Evolutionary conservation across 129 eudicot species (phyloP).

Genomic region (Pittosporum tobira): DNA sequence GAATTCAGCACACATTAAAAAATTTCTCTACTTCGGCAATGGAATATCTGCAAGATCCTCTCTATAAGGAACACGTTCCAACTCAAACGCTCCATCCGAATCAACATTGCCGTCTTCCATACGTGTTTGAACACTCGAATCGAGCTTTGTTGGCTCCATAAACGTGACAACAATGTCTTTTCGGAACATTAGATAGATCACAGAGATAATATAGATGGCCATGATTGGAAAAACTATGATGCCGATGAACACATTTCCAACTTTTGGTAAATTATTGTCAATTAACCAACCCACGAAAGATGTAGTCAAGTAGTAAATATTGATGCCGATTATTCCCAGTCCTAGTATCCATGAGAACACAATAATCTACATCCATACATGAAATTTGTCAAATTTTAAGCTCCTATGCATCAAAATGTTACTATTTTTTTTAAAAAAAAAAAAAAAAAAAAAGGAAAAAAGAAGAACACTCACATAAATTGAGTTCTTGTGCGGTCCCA

Average conservation of each 20-base stretch:
- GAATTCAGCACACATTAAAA: too few species aligned
- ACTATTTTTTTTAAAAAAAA: too few species aligned
- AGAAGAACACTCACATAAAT: constrained; percentile 9
- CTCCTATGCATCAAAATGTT: too few species aligned
- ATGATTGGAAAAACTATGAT: constrained; percentile 15
- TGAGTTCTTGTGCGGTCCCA: constrained; percentile 10
- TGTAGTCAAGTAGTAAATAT: constrained; percentile 18
- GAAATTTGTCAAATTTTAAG: too few species aligned
- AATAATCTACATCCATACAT: constrained; percentile 13
- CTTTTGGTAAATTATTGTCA: constrained; percentile 15
- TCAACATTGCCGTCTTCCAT: constrained; percentile 4
- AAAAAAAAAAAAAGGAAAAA: too few species aligned
- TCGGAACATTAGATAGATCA: constrained; percentile 15
- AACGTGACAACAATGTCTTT: constrained; percentile 7
- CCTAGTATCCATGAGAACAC: constrained; percentile 14
- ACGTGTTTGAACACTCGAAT: background rate
- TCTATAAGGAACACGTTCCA: constrained; percentile 13
- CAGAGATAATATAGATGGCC: constrained; percentile 8
- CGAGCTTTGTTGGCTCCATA: constrained; percentile 9
- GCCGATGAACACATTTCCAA: constrained; percentile 14
- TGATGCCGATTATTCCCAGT: constrained; percentile 21
- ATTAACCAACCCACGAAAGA: constrained; percentile 12
- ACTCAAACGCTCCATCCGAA: background rate
- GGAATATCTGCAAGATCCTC: constrained; percentile 31
- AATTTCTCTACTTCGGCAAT: background rate